Evolutionary conservation across 2,329 filamentous ascomycete species (phyloP), one percentile per base, ranked within the genome.

Genomic region (Stagonosporopsis cucurbitacearum): DNA sequence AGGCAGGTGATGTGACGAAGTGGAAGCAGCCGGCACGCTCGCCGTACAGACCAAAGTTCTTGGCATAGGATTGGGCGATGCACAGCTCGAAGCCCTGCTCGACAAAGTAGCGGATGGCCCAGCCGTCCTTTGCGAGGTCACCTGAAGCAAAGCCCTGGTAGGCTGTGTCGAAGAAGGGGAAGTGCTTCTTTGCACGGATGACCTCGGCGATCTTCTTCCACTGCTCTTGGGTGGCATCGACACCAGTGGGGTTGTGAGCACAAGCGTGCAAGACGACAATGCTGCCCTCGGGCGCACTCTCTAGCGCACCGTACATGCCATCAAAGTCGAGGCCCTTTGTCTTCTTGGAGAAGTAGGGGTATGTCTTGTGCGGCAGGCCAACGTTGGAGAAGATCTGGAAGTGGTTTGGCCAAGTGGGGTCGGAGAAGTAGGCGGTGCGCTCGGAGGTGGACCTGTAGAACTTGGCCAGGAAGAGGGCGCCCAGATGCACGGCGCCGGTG

Each of bases 71-170:
- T 64, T 83, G 81, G 3, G 81, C 81, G 51, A 83, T 77, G 66
- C 80, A 77, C 41, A 82, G 74, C 72, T 82, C 81, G 75, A 98
- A 96, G 79, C 96, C 96, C 76, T 96, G 88, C 72, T 94, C 88
- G 69, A 96, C 82, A 73, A 99, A 99, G 83, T 96, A 91, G 65
- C 92, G 90, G 67, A 99, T 88, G n/a, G 95, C 91, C 82, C 89
- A 92, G 62, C 91, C 91, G 75, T 99, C 95, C 58, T 87, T 86
- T 66, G 84, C 82, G 19, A 98, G 85, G 75, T 96, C 88, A 56
- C 95, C 95, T 0, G 95, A 96, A 3, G 95, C 95, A 75, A 99
- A 99, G 54, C 95, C 94, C 79, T 98, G 95, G 82, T 99, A 99
- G 53, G 95, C 95, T 63, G 87, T 91, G 82, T 99, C 95, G 79